These are phyloP conservation scores for Basipetospora chlamydospora DNA, from an alignment of 2,329 filamentous ascomycete genomes.

Conservation along the genomic window DNA sequence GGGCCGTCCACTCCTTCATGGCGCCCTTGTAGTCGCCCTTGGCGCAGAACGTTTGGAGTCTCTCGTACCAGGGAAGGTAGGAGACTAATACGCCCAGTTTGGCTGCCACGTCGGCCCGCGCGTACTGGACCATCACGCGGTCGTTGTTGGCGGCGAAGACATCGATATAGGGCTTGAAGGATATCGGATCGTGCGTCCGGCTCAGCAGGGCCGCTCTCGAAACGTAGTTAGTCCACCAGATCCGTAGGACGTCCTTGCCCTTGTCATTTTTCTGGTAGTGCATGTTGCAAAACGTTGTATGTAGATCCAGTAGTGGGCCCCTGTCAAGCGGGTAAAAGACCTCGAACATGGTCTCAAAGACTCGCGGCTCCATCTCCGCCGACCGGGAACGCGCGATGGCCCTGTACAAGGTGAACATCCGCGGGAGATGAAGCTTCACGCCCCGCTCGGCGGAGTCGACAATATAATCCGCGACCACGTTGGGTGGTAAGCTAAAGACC, in stretches of 20 bases:
- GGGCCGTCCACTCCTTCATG: constrained; percentile 45
- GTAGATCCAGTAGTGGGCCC: not conserved
- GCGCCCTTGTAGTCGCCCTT: constrained; percentile 53
- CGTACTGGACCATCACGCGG: constrained; percentile 5
- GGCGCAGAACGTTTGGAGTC: constrained; percentile 57
- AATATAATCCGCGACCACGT: not conserved
- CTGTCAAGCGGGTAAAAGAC: not conserved
- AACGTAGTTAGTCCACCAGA: constrained; percentile 3
- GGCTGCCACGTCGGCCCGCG: constrained; percentile 5
- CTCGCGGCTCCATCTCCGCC: not conserved
- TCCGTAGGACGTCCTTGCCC: not conserved
- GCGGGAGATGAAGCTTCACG: not conserved
- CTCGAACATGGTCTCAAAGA: not conserved
- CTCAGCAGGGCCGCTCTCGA: not conserved
- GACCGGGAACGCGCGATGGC: no score
- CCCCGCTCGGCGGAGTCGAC: not conserved
- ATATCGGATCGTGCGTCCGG: not conserved
- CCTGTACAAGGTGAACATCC: not conserved
- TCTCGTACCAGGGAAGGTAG: constrained; percentile 55
- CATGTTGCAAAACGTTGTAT: not conserved
- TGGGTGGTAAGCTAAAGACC: no score
- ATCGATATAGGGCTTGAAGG: not conserved
- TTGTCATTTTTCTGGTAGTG: not conserved
- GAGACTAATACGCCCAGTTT: constrained; percentile 27
- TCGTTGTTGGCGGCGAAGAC: constrained; percentile 4